Base-by-base conservation (phyloP, 75 land plant genomes). In the Pinus tabuliformis region DNA sequence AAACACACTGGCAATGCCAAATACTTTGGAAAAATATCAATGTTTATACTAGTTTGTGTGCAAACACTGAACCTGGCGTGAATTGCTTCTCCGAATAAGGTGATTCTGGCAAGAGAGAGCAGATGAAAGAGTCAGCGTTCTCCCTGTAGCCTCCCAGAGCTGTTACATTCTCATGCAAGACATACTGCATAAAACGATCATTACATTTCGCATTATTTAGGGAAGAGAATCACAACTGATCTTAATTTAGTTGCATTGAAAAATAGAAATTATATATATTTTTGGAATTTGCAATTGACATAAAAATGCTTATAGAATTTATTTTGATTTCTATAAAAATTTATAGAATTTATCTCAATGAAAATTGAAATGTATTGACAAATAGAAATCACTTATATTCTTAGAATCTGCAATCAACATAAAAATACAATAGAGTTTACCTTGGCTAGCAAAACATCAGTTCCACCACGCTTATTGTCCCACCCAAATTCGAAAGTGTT, bases 391-490 rank as follows among this genome's bases (percentile, higher is more conserved):
- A 26, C 1, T 33, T 33, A 33, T 33, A 33, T 33, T 33, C 33
- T 2, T 33, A 33, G 2, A 33, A 33, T 33, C 33, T 33, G 33
- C 33, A 33, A 33, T 33, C 1, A 1, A 33, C 33, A 33, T 33
- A 33, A 33, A 33, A 33, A 33, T 33, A 33, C 33, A 33, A 33
- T 33, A 33, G 2, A 33, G 37, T 62, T 76, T 13, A 93, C 93
- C 90, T 84, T 84, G 52, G 93, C 78, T 30, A 89, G 77, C 5
- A 93, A 77, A 39, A 93, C 89, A 21, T 93, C 88, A 24, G 88
- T 75, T n/a, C 96, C 96, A 6, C 92, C 90, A 75, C 86, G 93
- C 76, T 95, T 95, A 79, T 95, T 91, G 79, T 95, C 98, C 98
- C 96, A 95, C 15, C 91, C 91, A 59, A 89, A 86, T 57, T 90